These are phyloP conservation scores for Pseudevernia furfuracea DNA, from an alignment of 495 filamentous ascomycete genomes.

Conservation along the genomic window DNA sequence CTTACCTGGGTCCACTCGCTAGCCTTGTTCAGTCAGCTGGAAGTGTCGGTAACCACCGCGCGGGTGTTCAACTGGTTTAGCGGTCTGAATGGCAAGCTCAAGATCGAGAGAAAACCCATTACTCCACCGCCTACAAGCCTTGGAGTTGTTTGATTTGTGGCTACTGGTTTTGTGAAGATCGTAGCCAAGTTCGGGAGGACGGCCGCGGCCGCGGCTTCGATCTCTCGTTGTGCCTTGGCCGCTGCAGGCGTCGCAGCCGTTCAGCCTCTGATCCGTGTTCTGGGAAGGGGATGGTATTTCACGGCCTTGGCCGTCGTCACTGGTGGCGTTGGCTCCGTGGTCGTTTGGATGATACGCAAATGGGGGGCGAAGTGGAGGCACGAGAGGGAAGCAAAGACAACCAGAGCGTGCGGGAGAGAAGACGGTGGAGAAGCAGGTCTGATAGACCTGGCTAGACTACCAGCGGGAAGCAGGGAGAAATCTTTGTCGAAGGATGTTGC, in stretches of 20 bases:
- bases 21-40: conserved; percentile 14
- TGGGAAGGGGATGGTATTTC: conserved; percentile 34
- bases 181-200: conserved; percentile 33
- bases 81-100: not conserved
- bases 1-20: conserved; percentile 22
- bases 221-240: conserved; percentile 32
- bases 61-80: conserved; percentile 8
- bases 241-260: conserved; percentile 30
- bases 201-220: conserved; percentile 31
- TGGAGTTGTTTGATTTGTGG: conserved; percentile 28
- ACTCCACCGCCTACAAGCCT: conserved; percentile 9
- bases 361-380: conserved; percentile 18
- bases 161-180: conserved; percentile 33
- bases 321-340: conserved; percentile 7
- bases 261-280: conserved; percentile 28
- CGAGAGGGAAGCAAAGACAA: conserved; percentile 9
- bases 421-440: conserved; percentile 1
- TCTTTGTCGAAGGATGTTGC: not conserved
- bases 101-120: conserved; percentile 6
- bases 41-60: conserved; percentile 12
- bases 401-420: not conserved
- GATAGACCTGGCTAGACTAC: not conserved
- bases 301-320: conserved; percentile 23
- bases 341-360: not conserved
- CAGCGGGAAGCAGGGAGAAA: not conserved